phyloP scores from a whole-genome alignment of 2,329 filamentous ascomycete genomes.

The Colletotrichum ledebouriae region DNA sequence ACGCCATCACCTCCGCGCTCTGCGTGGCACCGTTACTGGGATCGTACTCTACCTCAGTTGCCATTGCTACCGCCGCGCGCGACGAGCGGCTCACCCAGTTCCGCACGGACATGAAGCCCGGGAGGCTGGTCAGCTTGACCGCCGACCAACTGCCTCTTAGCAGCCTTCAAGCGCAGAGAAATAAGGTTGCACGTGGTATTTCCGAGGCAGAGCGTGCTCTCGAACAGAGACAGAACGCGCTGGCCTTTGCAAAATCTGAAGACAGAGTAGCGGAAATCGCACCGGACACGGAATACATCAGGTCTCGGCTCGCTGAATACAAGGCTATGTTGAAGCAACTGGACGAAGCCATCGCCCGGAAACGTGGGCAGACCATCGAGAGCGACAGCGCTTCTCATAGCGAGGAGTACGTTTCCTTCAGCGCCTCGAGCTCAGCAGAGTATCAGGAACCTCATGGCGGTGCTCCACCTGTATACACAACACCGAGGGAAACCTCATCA shows the following conservation, averaged over 20 bases:
- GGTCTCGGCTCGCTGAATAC: not conserved
- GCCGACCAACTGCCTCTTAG: conserved; percentile 9
- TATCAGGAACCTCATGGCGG: not conserved
- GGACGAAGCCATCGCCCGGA: conserved; percentile 16
- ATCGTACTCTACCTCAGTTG: conserved; percentile 46
- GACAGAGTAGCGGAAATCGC: not conserved
- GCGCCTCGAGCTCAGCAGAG: conserved; percentile 9
- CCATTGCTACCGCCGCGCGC: conserved; percentile 3
- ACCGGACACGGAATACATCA: not conserved
- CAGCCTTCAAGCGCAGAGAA: conserved; percentile 12
- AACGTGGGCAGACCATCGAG: not conserved
- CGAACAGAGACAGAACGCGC: not conserved
- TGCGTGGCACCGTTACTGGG: conserved; percentile 48
- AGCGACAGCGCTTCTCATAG: conserved; percentile 2
- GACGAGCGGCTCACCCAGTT: conserved; percentile 35
- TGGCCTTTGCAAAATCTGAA: not conserved
- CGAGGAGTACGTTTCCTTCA: conserved; percentile 28
- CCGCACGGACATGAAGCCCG: conserved; percentile 33
- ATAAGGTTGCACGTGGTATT: not conserved
- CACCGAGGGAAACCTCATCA: conserved; percentile 17
- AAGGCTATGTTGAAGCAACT: conserved; percentile 6
- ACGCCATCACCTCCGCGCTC: conserved; percentile 48
- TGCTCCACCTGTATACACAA: not conserved
- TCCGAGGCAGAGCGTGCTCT: conserved; percentile 2
- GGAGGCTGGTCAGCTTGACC: conserved; percentile 2